Evolutionary conservation across 202 grass and related monocot genomes (phyloP).

Genomic region (Panicum virgatum): DNA sequence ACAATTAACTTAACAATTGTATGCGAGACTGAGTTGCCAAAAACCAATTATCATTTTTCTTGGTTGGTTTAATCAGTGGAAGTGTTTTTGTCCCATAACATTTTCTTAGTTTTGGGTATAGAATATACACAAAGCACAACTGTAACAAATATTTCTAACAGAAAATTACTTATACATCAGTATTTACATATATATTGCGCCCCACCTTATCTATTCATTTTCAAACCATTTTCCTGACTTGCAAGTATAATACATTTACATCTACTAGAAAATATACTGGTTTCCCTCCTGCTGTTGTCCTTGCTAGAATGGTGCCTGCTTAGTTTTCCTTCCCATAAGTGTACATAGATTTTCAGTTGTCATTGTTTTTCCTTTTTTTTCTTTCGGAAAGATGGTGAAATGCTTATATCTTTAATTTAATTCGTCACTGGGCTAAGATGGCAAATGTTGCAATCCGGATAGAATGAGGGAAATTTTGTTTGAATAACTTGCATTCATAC

Average conservation of each 20-base stretch:
- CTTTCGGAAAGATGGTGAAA: constrained; percentile 16
- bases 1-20: not conserved
- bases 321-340: not conserved
- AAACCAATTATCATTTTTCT: not conserved
- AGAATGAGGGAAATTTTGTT: constrained; percentile 21
- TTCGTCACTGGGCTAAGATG: constrained; percentile 8
- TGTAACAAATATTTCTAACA: not conserved
- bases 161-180: not conserved
- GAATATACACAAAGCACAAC: constrained; percentile 7
- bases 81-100: constrained; percentile 7
- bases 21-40: constrained; percentile 27
- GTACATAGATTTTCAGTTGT: not conserved
- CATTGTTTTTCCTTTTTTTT: not conserved
- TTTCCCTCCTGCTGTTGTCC: not conserved
- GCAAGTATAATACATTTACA: not conserved
- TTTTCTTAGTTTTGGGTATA: constrained; percentile 14
- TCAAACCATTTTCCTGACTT: not conserved
- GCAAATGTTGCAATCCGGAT: constrained; percentile 25
- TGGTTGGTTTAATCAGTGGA: not conserved
- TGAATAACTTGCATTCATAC: constrained; percentile 8
- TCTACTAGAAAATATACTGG: not conserved
- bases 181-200: not conserved
- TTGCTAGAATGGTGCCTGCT: not conserved
- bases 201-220: not conserved
- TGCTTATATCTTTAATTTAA: constrained; percentile 4